Percentiles rank a stretch among this genome's conserved stretches.
Conservation (phyloP, 2,329 filamentous ascomycete species). For the Phialemoniopsis sp. region DNA sequence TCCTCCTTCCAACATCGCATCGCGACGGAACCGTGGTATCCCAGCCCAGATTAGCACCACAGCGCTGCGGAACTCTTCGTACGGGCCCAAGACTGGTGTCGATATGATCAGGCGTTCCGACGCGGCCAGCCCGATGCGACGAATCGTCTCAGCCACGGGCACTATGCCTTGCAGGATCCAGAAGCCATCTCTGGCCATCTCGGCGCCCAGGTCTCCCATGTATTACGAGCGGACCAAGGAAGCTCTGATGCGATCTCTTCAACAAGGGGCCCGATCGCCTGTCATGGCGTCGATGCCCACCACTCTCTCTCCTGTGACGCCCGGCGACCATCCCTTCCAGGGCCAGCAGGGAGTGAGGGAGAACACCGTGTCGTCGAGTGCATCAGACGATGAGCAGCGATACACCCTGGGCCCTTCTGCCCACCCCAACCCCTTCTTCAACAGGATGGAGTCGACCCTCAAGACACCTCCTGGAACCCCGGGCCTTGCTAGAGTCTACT, state of each 20-base stretch:
- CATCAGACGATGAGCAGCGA: constrained; percentile 31
- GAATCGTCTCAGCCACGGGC: constrained; percentile 48
- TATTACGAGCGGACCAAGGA: constrained; percentile 41
- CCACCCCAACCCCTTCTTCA: constrained; percentile 16
- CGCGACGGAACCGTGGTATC: constrained; percentile 44
- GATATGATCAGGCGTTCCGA: constrained; percentile 42
- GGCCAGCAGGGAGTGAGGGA: constrained; percentile 28
- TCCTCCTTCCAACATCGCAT: constrained; percentile 48
- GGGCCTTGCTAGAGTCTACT: constrained; percentile 33
- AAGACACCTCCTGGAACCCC: constrained; percentile 52
- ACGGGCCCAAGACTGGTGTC: constrained; percentile 40
- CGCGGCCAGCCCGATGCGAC: constrained; percentile 43
- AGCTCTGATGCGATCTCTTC: constrained; percentile 30
- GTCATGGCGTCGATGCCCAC: constrained; percentile 28
- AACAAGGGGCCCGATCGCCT: constrained; percentile 34
- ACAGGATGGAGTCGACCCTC: constrained; percentile 33
- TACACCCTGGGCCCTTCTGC: constrained; percentile 13
- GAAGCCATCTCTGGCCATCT: constrained; percentile 22
- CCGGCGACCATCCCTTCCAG: constrained; percentile 1
- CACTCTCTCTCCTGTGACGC: constrained; percentile 32
- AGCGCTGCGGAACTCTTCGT: constrained; percentile 38
- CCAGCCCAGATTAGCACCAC: constrained; percentile 43
- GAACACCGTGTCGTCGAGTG: constrained; percentile 29
- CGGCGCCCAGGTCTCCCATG: constrained; percentile 37
- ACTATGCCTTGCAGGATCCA: constrained; percentile 33